phyloP scores from a whole-genome alignment of 345 rosid species.

The rapeseed (Brassica napus) region DNA sequence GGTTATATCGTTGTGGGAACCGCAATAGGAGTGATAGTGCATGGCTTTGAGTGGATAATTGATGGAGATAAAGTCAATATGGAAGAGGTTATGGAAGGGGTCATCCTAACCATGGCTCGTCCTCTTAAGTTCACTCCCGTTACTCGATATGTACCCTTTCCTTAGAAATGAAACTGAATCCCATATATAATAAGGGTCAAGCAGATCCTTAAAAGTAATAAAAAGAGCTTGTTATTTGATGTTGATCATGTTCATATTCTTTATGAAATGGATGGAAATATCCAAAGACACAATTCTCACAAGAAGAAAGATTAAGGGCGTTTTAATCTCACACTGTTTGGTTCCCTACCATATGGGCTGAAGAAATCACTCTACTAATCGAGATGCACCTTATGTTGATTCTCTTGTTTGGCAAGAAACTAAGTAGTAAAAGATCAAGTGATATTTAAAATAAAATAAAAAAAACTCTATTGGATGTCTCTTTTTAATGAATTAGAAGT shows the following conservation, averaged over 20 bases:
- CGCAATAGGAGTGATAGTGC: conserved; percentile 40
- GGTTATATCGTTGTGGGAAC: conserved; percentile 32
- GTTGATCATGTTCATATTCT: neutral
- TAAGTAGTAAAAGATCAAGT: neutral
- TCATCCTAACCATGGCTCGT: conserved; percentile 5
- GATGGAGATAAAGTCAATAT: conserved; percentile 36
- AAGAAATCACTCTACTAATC: neutral
- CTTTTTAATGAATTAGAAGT: neutral
- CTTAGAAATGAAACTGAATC: neutral
- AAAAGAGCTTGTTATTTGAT: neutral
- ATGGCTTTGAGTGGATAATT: conserved; percentile 44
- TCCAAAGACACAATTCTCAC: neutral
- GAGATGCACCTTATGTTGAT: neutral
- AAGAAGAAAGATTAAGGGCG: neutral
- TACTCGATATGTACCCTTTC: neutral
- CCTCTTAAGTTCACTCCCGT: conserved; percentile 10
- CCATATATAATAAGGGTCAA: neutral
- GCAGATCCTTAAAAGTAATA: neutral
- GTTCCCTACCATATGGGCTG: neutral
- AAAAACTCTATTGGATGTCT: too few relatives aligned
- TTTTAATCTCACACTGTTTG: neutral
- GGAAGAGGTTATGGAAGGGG: conserved; percentile 9
- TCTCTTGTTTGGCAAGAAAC: neutral
- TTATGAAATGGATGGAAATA: neutral
- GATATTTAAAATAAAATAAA: too few relatives aligned